Evolutionary conservation across 441 rosid genomes (phyloP).

Genomic region (Pelargonium citronellum): DNA sequence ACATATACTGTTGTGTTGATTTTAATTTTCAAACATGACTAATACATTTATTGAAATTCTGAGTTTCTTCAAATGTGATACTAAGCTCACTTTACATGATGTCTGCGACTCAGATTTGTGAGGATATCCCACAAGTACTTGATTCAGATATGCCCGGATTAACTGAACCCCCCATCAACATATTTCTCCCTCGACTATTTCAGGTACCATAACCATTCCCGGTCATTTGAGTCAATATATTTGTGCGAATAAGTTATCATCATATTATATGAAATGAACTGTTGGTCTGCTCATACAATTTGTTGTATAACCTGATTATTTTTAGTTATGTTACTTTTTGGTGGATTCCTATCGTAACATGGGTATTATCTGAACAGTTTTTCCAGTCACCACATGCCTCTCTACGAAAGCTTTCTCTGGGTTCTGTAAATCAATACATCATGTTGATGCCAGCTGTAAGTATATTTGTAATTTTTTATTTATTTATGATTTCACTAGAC

Average conservation of each 20-base stretch:
- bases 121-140: slow-evolving; percentile 88
- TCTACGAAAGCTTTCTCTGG: slow-evolving; percentile 77
- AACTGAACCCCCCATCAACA: slow-evolving; percentile 77
- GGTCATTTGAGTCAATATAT: neutral
- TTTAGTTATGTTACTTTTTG: neutral
- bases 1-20: neutral
- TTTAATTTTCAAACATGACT: slow-evolving; percentile 11
- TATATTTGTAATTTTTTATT: slow-evolving; percentile 20
- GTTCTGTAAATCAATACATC: slow-evolving; percentile 81
- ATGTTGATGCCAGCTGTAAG: slow-evolving; percentile 98
- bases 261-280: neutral
- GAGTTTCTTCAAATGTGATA: neutral
- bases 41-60: slow-evolving; percentile 6
- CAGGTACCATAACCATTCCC: slow-evolving; percentile 45
- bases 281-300: neutral
- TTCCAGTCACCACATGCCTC: slow-evolving; percentile 92
- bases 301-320: slow-evolving; percentile 5
- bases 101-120: slow-evolving; percentile 61
- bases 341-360: slow-evolving; percentile 11
- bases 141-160: slow-evolving; percentile 85
- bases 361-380: slow-evolving; percentile 49
- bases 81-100: neutral
- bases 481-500: slow-evolving; percentile 16
- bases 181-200: slow-evolving; percentile 74
- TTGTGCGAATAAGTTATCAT: neutral